A percentile compares a stretch with the other conserved stretches of the same genome.
phyloP scores from a whole-genome alignment of 2,329 filamentous ascomycete genomes.

The Exophiala viscosa region DNA sequence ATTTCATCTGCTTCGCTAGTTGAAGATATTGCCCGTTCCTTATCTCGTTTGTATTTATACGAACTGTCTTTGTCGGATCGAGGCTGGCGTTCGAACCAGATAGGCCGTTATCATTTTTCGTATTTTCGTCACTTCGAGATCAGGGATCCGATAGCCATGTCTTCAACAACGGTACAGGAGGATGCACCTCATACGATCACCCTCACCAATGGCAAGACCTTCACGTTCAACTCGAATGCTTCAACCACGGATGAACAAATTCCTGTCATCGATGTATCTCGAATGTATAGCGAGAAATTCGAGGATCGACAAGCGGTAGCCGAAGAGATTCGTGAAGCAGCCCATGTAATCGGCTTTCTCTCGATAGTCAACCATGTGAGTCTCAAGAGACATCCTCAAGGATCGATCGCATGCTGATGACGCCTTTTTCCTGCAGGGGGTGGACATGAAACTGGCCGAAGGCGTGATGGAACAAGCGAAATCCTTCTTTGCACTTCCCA shows the following conservation, averaged over 20 bases:
- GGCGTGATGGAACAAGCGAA: conserved; percentile 38
- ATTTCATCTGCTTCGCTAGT: background rate
- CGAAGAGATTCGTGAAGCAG: conserved; percentile 39
- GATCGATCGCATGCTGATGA: background rate
- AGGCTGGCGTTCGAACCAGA: too few species aligned
- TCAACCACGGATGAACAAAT: conserved; percentile 29
- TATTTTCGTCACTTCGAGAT: too few species aligned
- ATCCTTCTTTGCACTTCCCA: conserved; percentile 42
- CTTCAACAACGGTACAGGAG: background rate
- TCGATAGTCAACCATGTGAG: conserved; percentile 33
- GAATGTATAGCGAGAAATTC: conserved; percentile 35
- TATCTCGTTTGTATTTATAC: background rate
- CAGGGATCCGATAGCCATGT: background rate
- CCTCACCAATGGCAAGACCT: conserved; percentile 11
- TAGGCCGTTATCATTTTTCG: too few species aligned
- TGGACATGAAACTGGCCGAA: conserved; percentile 33
- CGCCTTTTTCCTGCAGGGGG: conserved; percentile 36
- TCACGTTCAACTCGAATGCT: conserved; percentile 10
- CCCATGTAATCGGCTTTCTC: conserved; percentile 37
- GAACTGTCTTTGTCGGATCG: background rate
- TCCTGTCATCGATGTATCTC: conserved; percentile 44
- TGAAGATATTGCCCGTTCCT: background rate
- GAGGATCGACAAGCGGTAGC: conserved; percentile 39
- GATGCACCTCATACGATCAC: conserved; percentile 1
- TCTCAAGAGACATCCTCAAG: background rate